A percentile compares a stretch with the other conserved stretches of the same genome.
These are phyloP conservation scores for Suillus subalutaceus DNA, from an alignment of 768 basidiomycete species.

Conservation along the genomic window DNA sequence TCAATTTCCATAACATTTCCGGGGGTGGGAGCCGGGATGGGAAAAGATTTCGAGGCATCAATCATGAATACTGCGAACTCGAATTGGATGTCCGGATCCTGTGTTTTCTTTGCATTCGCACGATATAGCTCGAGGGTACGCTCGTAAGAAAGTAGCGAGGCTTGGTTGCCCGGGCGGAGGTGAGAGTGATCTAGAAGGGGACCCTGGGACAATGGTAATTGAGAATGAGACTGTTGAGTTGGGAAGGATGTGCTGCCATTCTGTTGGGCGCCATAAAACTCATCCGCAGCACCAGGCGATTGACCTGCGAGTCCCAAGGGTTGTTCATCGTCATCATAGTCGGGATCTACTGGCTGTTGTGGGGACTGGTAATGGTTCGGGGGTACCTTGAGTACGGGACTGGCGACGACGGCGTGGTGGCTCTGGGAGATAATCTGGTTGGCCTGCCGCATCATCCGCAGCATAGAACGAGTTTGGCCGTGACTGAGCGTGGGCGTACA, in stretches of 20 bases:
- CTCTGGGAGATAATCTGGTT: constrained; percentile 16
- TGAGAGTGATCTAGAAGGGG: constrained; percentile 90
- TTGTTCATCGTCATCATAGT: constrained; percentile 45
- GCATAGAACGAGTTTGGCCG: constrained; percentile 40
- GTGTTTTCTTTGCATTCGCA: constrained; percentile 97
- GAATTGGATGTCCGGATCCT: constrained; percentile 96
- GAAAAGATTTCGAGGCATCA: constrained; percentile 91
- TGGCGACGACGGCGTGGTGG: constrained; percentile 21
- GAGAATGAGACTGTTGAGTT: constrained; percentile 63
- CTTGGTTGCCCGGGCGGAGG: constrained; percentile 89
- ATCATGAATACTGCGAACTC: constrained; percentile 99
- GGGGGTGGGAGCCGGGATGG: constrained; percentile 68
- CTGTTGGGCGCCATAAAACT: constrained; percentile 35
- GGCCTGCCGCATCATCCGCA: constrained; percentile 22
- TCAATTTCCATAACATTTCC: constrained; percentile 83
- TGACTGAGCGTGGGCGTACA: constrained; percentile 37
- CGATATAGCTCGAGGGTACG: constrained; percentile 97
- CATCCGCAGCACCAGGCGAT: constrained; percentile 44
- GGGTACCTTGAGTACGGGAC: constrained; percentile 22
- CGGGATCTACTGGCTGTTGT: constrained; percentile 33
- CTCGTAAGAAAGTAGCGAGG: constrained; percentile 91
- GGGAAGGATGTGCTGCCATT: constrained; percentile 25
- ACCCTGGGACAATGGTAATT: constrained; percentile 49
- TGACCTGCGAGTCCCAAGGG: constrained; percentile 33
- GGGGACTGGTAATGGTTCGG: constrained; percentile 16